These are phyloP conservation scores for Musa itinerans DNA, from an alignment of 176 grass and related monocot genomes.

Conservation along the genomic window DNA sequence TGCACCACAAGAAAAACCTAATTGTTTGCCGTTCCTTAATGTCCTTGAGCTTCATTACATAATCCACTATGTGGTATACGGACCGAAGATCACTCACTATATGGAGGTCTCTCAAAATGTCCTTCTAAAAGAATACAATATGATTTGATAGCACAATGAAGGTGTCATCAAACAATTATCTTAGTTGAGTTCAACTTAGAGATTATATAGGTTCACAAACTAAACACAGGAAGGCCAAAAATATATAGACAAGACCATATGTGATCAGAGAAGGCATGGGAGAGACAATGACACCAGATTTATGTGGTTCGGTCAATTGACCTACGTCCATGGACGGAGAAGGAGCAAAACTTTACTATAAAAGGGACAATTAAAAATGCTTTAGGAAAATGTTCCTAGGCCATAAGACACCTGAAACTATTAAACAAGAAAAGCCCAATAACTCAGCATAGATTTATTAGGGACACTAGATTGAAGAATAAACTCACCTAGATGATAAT, in stretches of 20 bases:
- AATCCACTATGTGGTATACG: conserved; percentile 71
- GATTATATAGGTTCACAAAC: background rate
- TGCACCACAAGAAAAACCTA: no score
- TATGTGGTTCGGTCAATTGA: no score
- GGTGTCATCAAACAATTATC: background rate
- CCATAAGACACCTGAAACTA: no score
- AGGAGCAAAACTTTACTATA: no score
- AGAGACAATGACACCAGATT: no score
- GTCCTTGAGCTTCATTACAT: conserved; percentile 79
- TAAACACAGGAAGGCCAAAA: background rate
- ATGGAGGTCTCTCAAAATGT: conserved; percentile 79
- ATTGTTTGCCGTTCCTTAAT: conserved; percentile 75
- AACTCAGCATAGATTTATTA: background rate
- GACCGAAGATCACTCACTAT: conserved; percentile 49
- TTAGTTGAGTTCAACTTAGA: background rate
- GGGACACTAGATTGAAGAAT: background rate
- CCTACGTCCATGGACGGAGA: no score
- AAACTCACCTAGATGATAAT: no score
- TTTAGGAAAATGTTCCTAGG: no score
- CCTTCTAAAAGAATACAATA: conserved; percentile 33
- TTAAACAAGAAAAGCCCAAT: no score
- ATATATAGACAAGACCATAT: background rate
- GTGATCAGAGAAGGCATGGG: background rate
- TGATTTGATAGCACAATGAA: background rate
- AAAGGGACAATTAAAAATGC: no score